These are phyloP conservation scores for Raddia distichophylla DNA, from an alignment of 176 grass and related monocot species.

Conservation along the genomic window DNA sequence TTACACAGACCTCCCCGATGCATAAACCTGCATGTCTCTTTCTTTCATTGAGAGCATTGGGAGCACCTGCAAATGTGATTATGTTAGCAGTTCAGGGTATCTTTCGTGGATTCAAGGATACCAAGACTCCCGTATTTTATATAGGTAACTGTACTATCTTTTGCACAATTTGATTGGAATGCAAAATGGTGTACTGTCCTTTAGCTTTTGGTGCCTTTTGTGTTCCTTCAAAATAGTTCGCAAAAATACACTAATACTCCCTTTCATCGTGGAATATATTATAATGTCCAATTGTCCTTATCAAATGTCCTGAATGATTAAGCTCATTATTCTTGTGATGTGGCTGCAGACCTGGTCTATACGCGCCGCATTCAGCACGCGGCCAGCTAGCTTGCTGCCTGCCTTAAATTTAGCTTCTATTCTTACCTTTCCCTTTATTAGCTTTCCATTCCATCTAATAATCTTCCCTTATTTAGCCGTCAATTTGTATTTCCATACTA, in stretches of 20 bases:
- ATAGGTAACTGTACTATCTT: slow-evolving; percentile 58
- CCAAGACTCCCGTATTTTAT: slow-evolving; percentile 81
- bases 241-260: neutral
- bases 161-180: slow-evolving; percentile 26
- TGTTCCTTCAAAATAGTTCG: neutral
- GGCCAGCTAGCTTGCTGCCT: too few relatives aligned
- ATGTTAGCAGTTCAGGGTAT: slow-evolving; percentile 88
- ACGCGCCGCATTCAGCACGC: too few relatives aligned
- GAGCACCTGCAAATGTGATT: slow-evolving; percentile 86
- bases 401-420: too few relatives aligned
- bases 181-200: neutral
- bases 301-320: slow-evolving; percentile 2
- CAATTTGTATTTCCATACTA: too few relatives aligned
- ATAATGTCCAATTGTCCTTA: slow-evolving; percentile 11
- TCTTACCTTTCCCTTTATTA: too few relatives aligned
- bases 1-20: slow-evolving; percentile 79
- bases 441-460: too few relatives aligned
- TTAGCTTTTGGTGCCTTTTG: neutral
- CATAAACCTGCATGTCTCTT: slow-evolving; percentile 61
- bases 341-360: too few relatives aligned
- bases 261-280: neutral
- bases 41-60: slow-evolving; percentile 83
- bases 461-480: too few relatives aligned
- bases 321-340: neutral
- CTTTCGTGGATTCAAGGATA: slow-evolving; percentile 96